phyloP scores from a whole-genome alignment of 257 asterid species.

The Solanum pennellii region DNA sequence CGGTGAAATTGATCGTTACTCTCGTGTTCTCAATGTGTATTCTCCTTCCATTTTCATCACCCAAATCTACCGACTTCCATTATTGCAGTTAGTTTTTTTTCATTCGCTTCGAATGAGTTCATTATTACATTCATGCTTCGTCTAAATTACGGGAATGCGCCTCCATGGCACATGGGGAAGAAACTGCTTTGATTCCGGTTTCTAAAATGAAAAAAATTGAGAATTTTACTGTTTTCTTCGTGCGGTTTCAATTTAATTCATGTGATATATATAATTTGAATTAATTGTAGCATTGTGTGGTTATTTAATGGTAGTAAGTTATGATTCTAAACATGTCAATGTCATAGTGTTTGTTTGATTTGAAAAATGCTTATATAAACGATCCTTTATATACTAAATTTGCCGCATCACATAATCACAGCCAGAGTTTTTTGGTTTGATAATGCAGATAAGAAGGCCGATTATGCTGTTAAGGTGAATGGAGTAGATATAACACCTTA shows the following conservation, averaged over 20 bases:
- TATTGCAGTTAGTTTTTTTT: not conserved
- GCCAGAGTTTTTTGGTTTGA: not conserved
- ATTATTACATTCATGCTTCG: not conserved
- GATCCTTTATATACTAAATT: not conserved
- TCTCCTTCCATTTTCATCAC: not conserved
- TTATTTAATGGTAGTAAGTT: not conserved
- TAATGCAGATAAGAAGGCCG: conserved; percentile 15
- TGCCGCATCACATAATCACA: no score
- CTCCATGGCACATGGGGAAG: no score
- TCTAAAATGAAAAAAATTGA: not conserved
- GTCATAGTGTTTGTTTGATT: not conserved
- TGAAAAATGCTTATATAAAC: no score
- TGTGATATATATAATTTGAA: not conserved
- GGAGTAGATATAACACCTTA: conserved; percentile 31
- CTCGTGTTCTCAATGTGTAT: not conserved
- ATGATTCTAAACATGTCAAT: not conserved
- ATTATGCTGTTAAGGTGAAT: conserved; percentile 25
- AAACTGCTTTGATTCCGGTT: not conserved
- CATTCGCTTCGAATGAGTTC: not conserved
- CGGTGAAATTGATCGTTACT: not conserved
- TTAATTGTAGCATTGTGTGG: not conserved
- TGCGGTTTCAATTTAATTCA: no score
- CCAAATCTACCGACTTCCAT: not conserved
- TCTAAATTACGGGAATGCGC: no score
- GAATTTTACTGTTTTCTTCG: not conserved